phyloP scores from a whole-genome alignment of 1,284 basidiomycete species.

The Cutaneotrichosporon dermatis region DNA sequence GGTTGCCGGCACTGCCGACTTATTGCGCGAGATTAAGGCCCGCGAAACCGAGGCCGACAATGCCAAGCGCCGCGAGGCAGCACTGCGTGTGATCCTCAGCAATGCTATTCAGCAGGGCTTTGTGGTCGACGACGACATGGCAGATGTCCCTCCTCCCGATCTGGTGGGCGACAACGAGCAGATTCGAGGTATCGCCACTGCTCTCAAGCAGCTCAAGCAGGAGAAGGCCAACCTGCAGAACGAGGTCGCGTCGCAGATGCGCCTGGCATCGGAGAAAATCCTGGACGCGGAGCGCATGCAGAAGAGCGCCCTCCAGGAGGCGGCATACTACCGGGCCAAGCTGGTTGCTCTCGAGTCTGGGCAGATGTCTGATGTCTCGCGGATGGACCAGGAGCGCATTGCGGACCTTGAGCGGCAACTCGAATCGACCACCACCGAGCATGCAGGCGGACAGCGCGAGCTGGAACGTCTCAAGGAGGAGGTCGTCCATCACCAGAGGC shows the following conservation, averaged over 20 bases:
- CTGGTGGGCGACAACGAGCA: constrained; percentile 12
- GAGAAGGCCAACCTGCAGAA: constrained; percentile 33
- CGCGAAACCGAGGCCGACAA: constrained; percentile 77
- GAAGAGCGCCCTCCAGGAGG: constrained; percentile 81
- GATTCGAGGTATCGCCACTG: constrained; percentile 57
- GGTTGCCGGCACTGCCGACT: constrained; percentile 62
- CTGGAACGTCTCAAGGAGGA: constrained; percentile 70
- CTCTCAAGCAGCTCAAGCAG: constrained; percentile 76
- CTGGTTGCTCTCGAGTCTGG: constrained; percentile 75
- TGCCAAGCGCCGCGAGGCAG: constrained; percentile 70
- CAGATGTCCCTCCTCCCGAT: constrained; percentile 20
- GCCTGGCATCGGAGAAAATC: constrained; percentile 68
- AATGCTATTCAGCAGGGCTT: constrained; percentile 79
- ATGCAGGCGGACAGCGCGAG: constrained; percentile 56
- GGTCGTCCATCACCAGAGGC: constrained; percentile 54
- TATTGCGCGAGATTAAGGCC: constrained; percentile 69
- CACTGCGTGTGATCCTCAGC: constrained; percentile 77
- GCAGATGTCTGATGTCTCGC: constrained; percentile 61
- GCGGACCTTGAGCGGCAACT: constrained; percentile 76
- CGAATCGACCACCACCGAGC: constrained; percentile 62
- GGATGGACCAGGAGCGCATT: constrained; percentile 75
- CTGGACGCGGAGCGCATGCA: constrained; percentile 76
- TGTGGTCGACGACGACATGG: constrained; percentile 57
- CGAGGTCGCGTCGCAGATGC: constrained; percentile 43
- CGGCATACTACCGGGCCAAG: constrained; percentile 94